These are phyloP conservation scores for Sphaceloma murrayae DNA, from an alignment of 2,329 filamentous ascomycete genomes.

Conservation along the genomic window DNA sequence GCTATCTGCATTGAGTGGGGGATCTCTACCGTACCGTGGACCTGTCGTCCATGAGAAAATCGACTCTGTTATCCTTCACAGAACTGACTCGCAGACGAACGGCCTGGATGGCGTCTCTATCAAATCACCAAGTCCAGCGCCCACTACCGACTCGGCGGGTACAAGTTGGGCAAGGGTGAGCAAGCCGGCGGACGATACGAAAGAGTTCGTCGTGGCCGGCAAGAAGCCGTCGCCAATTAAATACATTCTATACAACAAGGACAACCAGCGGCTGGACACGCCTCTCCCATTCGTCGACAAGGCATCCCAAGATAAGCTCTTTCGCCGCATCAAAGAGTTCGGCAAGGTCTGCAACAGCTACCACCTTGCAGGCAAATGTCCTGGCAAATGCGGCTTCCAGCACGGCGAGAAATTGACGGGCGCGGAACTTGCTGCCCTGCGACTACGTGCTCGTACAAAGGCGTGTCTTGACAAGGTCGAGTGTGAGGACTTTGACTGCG, in stretches of 20 bases:
- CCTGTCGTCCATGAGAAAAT: slow-evolving; percentile 1
- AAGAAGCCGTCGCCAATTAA: slow-evolving; percentile 27
- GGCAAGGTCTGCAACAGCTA: slow-evolving; percentile 33
- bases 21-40: slow-evolving; percentile 13
- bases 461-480: slow-evolving; percentile 29
- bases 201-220: slow-evolving; percentile 33
- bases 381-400: slow-evolving; percentile 35
- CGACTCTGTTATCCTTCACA: slow-evolving; percentile 1
- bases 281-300: slow-evolving; percentile 28
- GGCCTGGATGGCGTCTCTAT: slow-evolving; percentile 5
- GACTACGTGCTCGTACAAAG: slow-evolving; percentile 34
- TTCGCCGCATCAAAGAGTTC: slow-evolving; percentile 23
- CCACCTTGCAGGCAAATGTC: slow-evolving; percentile 32
- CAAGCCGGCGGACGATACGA: slow-evolving; percentile 28
- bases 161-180: slow-evolving; percentile 35
- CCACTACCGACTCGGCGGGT: slow-evolving; percentile 17
- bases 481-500: slow-evolving; percentile 36
- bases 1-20: slow-evolving; percentile 10
- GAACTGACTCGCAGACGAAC: not conserved
- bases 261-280: slow-evolving; percentile 35
- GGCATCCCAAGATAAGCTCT: slow-evolving; percentile 24
- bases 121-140: slow-evolving; percentile 16
- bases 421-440: slow-evolving; percentile 33
- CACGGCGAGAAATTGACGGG: slow-evolving; percentile 33
- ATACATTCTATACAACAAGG: slow-evolving; percentile 35